Evolutionary conservation across 371 early-diverging fungal genomes (phyloP), one percentile per base, ranked within the genome.

Genomic region (Mortierella polycephala): DNA sequence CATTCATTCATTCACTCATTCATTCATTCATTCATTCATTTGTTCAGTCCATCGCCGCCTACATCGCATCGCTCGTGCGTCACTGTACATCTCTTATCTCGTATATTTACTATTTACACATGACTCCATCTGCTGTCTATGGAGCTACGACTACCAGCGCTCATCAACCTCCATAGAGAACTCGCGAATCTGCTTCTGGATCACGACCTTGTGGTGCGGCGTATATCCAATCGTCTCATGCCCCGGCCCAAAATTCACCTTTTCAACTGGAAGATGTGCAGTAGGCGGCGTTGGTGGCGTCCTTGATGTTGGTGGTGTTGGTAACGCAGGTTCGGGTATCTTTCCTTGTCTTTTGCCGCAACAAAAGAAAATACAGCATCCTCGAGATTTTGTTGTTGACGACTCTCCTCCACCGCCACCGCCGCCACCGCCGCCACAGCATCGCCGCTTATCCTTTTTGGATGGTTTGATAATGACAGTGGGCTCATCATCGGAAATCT

Each of bases 211-310:
- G 44, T 62, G 62, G 41, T n/a, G 23, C 13, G 41, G 53, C 0
- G 53, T 62, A 13, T 62, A 53, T 13, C 62, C 62, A 41, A 61
- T 61, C 6, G 61, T 61, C 52, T 61, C 61, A 49, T 61, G 61
- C 18, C 61, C 45, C 18, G 47, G 47, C 11, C 60, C 62, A 39
- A 20, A 39, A 20, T 62, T 51, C 21, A 42, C 62, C 39, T 62
- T 52, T 20, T 40, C 59, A 7, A 21, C 41, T 5, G 52, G 62
- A n/a, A 42, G 5, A 14, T 44, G 59, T 21, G 59, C 16, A 2
- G 59, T 41, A 45, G 37, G 46, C 20, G 41, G 59, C 20, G 21
- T 9, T 18, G 46, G 20, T 59, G 21, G 21, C n/a, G n/a, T n/a
- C n/a, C n/a, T n/a, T n/a, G n/a, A n/a, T n/a, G n/a, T n/a, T n/a